Conservation (phyloP, 2,329 filamentous ascomycete species). For the Penicillium vulpinum region DNA sequence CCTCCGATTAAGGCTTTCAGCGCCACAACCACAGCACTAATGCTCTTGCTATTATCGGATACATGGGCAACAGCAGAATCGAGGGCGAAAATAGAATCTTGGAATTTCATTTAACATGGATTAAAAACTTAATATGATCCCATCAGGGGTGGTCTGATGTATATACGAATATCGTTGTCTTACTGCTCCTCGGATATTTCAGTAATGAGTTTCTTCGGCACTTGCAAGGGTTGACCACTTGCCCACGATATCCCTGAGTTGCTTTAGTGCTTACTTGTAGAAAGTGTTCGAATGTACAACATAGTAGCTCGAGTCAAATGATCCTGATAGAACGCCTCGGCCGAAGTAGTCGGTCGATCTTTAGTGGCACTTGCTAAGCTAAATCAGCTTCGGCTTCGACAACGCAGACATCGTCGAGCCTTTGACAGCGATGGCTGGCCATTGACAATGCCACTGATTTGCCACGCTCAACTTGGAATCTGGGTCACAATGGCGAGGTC, state of each 20-base stretch:
- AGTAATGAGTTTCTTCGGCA: slow-evolving; percentile 46
- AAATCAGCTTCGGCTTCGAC: slow-evolving; percentile 1
- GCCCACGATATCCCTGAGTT: slow-evolving; percentile 53
- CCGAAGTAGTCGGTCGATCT: slow-evolving; percentile 21
- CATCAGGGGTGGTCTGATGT: slow-evolving; percentile 14
- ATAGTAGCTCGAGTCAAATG: too few species aligned
- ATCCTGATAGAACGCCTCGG: background rate
- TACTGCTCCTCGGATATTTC: slow-evolving; percentile 50
- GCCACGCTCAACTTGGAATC: too few species aligned
- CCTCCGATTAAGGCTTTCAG: slow-evolving; percentile 49
- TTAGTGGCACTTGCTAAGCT: slow-evolving; percentile 31
- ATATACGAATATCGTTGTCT: slow-evolving; percentile 51
- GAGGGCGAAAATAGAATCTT: slow-evolving; percentile 49
- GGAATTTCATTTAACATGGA: slow-evolving; percentile 46
- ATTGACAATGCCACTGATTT: too few species aligned
- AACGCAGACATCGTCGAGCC: too few species aligned
- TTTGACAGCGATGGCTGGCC: too few species aligned
- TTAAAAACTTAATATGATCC: background rate
- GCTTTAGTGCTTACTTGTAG: slow-evolving; percentile 41
- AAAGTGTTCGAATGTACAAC: slow-evolving; percentile 45
- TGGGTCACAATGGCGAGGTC: too few species aligned
- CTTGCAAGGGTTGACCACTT: slow-evolving; percentile 42
- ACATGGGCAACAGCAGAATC: slow-evolving; percentile 47
- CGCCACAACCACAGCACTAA: slow-evolving; percentile 41
- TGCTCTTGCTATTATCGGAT: background rate